Evolutionary conservation across 495 filamentous ascomycete genomes (phyloP).

Genomic region (Xylaria cubensis): DNA sequence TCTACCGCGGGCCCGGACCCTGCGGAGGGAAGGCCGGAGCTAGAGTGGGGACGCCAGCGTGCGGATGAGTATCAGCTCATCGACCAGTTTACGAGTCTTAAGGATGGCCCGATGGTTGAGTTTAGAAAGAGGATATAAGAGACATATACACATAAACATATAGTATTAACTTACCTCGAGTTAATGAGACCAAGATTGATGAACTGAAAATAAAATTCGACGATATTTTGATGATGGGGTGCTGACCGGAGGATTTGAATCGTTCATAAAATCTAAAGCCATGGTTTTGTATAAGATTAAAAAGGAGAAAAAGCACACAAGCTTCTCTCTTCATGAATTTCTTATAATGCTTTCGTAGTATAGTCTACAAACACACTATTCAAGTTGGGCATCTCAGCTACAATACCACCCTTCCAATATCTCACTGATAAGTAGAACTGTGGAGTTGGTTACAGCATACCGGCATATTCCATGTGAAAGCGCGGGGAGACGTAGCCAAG

Average conservation of each 20-base stretch:
- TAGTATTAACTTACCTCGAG: neutral
- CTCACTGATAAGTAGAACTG: neutral
- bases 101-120: conserved; percentile 64
- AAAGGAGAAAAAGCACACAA: neutral
- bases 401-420: neutral
- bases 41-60: conserved; percentile 55
- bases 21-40: conserved; percentile 47
- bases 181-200: conserved; percentile 8
- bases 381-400: too few species aligned
- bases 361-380: neutral
- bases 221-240: neutral
- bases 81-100: conserved; percentile 64
- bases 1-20: conserved; percentile 49
- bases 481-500: conserved; percentile 1
- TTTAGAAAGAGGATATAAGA: conserved; percentile 49
- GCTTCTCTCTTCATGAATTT: neutral
- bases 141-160: neutral
- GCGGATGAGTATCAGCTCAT: conserved; percentile 59
- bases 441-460: neutral
- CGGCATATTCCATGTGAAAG: conserved; percentile 8
- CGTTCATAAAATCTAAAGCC: neutral
- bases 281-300: too few species aligned
- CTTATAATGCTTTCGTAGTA: neutral
- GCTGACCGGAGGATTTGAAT: neutral
- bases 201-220: neutral